Evolutionary conservation across 139 green algal genomes (phyloP), one percentile per base, ranked within the genome.

Genomic region (Picochlorum sp.): DNA sequence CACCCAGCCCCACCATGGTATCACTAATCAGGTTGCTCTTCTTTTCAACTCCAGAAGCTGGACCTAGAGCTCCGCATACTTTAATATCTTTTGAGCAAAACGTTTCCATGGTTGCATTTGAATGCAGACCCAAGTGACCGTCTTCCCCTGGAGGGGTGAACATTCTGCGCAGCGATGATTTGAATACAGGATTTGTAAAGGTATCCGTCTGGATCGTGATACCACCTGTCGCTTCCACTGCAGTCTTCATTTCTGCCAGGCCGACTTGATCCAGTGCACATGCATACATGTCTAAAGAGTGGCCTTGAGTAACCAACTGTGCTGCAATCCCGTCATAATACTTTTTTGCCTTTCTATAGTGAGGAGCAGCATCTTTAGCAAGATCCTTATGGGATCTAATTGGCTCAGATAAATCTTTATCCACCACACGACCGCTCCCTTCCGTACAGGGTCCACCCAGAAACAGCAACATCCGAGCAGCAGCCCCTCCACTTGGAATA

Each of bases 181-280:
- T 83, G 77, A 98, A 98, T 30, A 94, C 80, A 10, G 81, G 59
- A 65, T 96, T 94, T 59, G 74, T 57, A 73, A 87, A 98, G 31
- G 77, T 89, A 81, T 90, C 90, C 1, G 86, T 82, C 50, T 69
- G 67, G 47, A 97, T 86, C 14, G 86, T 68, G 33, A 95, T 59
- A 32, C 91, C 91, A 33, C 91, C 91, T 9, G 84, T 94, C 36
- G 50, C 65, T 69, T 96, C 86, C 44, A 95, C 76, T 14, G 71
- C 70, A 18, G 76, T 70, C 67, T 94, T 89, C 91, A 98, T 98
- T 75, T 98, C 91, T 1, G 82, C 81, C 35, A 97, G 67, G n/a
- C 91, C 91, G 22, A 91, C 86, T 79, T 97, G 89, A 66, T 99
- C 93, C 28, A 99, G 80, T 2, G 93, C 81, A 68, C 86, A 97